Evolutionary conservation across 1,284 basidiomycete species (phyloP).

Genomic region (Ceratobasidium sp.): DNA sequence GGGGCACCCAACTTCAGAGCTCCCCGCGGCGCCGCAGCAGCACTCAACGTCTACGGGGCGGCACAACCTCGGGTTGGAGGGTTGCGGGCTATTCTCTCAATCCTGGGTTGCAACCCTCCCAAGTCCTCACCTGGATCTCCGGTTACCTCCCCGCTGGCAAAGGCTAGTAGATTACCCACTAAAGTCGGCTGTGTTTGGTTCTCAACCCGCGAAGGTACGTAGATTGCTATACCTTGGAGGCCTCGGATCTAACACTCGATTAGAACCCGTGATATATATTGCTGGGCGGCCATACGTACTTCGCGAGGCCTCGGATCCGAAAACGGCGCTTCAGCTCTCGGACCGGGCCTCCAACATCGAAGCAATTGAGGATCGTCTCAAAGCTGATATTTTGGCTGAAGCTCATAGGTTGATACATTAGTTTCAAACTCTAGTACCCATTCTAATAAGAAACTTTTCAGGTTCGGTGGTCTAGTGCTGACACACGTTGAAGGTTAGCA

Average conservation of each 20-base stretch:
- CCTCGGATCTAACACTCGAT: slow-evolving; percentile 5
- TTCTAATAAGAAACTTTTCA: not conserved
- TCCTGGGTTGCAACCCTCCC: slow-evolving; percentile 76
- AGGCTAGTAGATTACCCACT: slow-evolving; percentile 52
- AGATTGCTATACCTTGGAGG: slow-evolving; percentile 26
- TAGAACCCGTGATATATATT: slow-evolving; percentile 71
- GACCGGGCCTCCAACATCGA: slow-evolving; percentile 95
- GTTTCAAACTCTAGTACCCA: not conserved
- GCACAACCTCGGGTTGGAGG: slow-evolving; percentile 96
- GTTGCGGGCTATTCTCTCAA: slow-evolving; percentile 86
- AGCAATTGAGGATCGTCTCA: slow-evolving; percentile 89
- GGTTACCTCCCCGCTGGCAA: slow-evolving; percentile 36
- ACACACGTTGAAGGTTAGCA: slow-evolving; percentile 88
- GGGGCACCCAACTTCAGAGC: slow-evolving; percentile 96
- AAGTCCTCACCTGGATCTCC: slow-evolving; percentile 49
- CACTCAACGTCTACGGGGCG: slow-evolving; percentile 84
- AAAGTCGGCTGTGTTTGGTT: slow-evolving; percentile 72
- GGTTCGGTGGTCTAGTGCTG: slow-evolving; percentile 87
- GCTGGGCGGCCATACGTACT: slow-evolving; percentile 93
- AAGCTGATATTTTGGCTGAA: slow-evolving; percentile 93
- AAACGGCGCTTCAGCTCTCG: slow-evolving; percentile 79
- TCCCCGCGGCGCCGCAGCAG: slow-evolving; percentile 65
- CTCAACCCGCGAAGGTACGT: slow-evolving; percentile 77
- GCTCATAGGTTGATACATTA: slow-evolving; percentile 63
- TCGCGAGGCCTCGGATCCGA: slow-evolving; percentile 87